These are phyloP conservation scores for Blastocladiella emersonii DNA, from an alignment of 371 early-diverging fungal species.

Conservation along the genomic window DNA sequence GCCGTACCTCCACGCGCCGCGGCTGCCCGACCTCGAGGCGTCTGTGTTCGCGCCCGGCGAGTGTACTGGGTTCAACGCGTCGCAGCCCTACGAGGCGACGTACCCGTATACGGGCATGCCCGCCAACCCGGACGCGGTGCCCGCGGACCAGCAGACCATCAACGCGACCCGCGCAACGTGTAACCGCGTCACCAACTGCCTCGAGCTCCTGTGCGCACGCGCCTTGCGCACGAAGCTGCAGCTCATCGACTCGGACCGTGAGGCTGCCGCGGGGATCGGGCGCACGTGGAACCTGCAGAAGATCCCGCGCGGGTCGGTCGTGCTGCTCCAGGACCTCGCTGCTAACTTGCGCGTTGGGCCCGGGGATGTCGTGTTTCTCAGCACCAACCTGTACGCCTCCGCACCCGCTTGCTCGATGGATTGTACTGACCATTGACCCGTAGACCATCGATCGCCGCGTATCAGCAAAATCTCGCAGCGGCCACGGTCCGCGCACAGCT, in stretches of 20 bases:
- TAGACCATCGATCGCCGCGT: too few relatives aligned
- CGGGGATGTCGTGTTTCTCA: too few relatives aligned
- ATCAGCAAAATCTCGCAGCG: too few relatives aligned
- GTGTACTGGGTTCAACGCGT: conserved; percentile 9
- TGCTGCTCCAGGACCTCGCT: conserved; percentile 8
- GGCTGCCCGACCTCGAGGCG: neutral
- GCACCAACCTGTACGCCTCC: too few relatives aligned
- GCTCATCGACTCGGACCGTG: conserved; percentile 13
- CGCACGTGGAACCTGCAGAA: conserved; percentile 8
- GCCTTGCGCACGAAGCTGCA: neutral
- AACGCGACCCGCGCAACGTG: neutral
- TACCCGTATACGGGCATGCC: conserved; percentile 10
- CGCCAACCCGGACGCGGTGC: neutral
- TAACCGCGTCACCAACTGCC: neutral
- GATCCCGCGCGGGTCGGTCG: conserved; percentile 8
- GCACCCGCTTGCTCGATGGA: too few relatives aligned
- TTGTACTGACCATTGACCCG: too few relatives aligned
- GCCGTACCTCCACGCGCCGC: conserved; percentile 6
- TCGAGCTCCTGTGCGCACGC: neutral
- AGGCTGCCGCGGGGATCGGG: conserved; percentile 11
- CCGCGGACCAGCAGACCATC: neutral
- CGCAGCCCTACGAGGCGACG: neutral
- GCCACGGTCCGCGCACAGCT: too few relatives aligned
- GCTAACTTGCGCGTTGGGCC: conserved; percentile 1
- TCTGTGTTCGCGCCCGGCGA: neutral